phyloP scores from a whole-genome alignment of 768 basidiomycete species.

The Cystofilobasidium capitatum region DNA sequence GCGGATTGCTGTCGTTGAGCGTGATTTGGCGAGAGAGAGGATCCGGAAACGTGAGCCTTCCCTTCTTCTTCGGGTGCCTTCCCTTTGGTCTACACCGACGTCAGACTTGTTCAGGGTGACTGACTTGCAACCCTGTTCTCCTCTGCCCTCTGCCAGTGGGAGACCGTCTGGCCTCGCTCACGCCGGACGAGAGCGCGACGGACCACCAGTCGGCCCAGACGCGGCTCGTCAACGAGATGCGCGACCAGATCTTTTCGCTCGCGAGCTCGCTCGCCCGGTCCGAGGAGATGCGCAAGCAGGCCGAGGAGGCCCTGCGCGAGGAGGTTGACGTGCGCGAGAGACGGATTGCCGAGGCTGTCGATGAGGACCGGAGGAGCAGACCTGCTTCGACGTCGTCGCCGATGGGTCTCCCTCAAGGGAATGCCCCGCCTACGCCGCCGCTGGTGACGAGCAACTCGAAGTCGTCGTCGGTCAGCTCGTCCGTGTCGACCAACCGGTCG shows the following conservation, averaged over 20 bases:
- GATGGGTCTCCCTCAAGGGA: neutral
- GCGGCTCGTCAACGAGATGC: slow-evolving; percentile 39
- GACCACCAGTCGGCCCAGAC: slow-evolving; percentile 32
- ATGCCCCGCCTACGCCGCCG: slow-evolving; percentile 7
- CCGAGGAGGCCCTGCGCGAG: slow-evolving; percentile 16
- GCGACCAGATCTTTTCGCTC: slow-evolving; percentile 42
- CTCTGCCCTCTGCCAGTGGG: slow-evolving; percentile 29
- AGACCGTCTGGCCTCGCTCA: slow-evolving; percentile 33
- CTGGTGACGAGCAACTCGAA: slow-evolving; percentile 4
- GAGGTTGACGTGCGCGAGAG: slow-evolving; percentile 14
- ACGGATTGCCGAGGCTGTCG: slow-evolving; percentile 18
- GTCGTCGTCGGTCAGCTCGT: slow-evolving; percentile 12
- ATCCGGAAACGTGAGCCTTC: slow-evolving; percentile 38
- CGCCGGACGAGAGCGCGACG: slow-evolving; percentile 15
- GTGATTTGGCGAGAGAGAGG: slow-evolving; percentile 67
- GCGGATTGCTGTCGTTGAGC: slow-evolving; percentile 63
- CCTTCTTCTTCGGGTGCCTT: neutral
- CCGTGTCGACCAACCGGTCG: slow-evolving; percentile 5
- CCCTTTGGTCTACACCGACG: neutral
- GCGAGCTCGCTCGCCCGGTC: slow-evolving; percentile 35
- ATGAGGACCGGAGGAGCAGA: slow-evolving; percentile 19
- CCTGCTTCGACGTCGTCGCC: neutral
- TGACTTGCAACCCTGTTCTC: neutral
- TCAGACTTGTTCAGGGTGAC: neutral
- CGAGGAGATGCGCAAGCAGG: slow-evolving; percentile 14